Conservation (phyloP, 164 flowering plant genomes). For the grape (Vitis vinifera) region DNA sequence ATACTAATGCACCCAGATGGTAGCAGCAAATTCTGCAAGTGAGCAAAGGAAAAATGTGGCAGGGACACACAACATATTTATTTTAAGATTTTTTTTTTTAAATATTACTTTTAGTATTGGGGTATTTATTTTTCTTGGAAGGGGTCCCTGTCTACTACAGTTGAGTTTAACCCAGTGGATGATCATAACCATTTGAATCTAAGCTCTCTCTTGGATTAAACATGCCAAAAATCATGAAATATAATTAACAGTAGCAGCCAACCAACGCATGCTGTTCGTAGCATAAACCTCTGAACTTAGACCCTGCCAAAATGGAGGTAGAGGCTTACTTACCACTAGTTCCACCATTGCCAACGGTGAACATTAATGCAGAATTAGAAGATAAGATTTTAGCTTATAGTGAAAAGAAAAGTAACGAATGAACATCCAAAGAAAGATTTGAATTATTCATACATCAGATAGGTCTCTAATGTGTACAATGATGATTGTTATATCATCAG, state of each 20-base stretch:
- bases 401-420: background rate
- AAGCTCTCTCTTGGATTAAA: background rate
- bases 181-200: background rate
- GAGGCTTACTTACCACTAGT: background rate
- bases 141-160: too few relatives aligned
- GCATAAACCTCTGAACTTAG: too few relatives aligned
- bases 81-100: too few relatives aligned
- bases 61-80: background rate
- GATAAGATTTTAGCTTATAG: too few relatives aligned
- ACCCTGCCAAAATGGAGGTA: background rate
- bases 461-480: slow-evolving; percentile 78
- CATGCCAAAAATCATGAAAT: background rate
- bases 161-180: background rate
- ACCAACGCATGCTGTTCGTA: too few relatives aligned
- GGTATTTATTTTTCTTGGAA: too few relatives aligned
- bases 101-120: too few relatives aligned
- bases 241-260: background rate
- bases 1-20: background rate
- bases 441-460: slow-evolving; percentile 44
- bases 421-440: slow-evolving; percentile 3
- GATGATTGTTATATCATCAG: slow-evolving; percentile 97
- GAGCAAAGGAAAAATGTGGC: too few relatives aligned
- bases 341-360: slow-evolving; percentile 1
- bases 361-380: background rate
- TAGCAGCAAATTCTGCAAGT: too few relatives aligned